Base-by-base conservation (phyloP, 345 rosid genomes). In the Turritis glabra region DNA sequence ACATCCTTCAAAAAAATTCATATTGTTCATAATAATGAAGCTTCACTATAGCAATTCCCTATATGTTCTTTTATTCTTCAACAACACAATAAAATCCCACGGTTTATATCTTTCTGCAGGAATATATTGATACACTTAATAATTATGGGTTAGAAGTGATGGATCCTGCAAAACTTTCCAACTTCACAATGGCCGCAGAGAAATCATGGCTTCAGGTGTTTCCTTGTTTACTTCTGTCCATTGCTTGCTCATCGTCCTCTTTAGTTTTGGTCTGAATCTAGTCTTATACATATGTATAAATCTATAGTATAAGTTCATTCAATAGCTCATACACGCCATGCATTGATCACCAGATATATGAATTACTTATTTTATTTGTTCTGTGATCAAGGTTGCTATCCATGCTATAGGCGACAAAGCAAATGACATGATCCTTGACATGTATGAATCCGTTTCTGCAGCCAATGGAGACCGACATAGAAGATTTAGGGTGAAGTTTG, bases 331-430 rank as follows among this genome's bases (percentile, higher is more conserved):
- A n/a, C n/a, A n/a, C n/a, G n/a, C n/a, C n/a, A n/a, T n/a, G n/a
- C n/a, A n/a, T n/a, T n/a, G n/a, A n/a, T n/a, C n/a, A n/a, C n/a
- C n/a, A n/a, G n/a, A n/a, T n/a, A n/a, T n/a, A n/a, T n/a, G n/a
- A n/a, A n/a, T n/a, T n/a, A n/a, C 43, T 61, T 18, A 2, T 70
- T 1, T 29, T n/a, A n/a, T n/a, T n/a, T 63, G 56, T n/a, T n/a
- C 22, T 62, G 59, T 74, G 67, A 68, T 79, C 58, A 84, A 93
- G 97, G 96, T 91, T 71, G 89, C 97, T 44, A 81, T 94, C 76
- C 98, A 94, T 84, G 96, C 98, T 69, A 89, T 89, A 67, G 98
- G 98, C 33, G 97, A 91, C 80, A 91, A 63, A 82, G 97, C 97
- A 56, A 94, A 87, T 76, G 93, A 90, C 81, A 61, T 87, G 81